Evolutionary conservation across 305 asterid genomes (phyloP), one percentile per base, ranked within the genome.

Genomic region (Solanum chacoense): DNA sequence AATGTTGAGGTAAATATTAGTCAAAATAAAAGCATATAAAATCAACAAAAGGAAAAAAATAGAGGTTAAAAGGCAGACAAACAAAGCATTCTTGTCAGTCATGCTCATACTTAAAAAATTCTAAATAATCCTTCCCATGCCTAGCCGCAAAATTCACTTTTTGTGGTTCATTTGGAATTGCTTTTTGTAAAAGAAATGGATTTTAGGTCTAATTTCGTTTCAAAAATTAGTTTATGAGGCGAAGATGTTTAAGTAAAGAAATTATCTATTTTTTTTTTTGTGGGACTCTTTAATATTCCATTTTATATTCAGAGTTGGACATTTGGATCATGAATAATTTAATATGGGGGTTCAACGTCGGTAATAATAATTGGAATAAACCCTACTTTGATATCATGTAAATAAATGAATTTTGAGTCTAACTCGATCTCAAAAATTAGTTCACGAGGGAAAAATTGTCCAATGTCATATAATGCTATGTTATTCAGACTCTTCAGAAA

Each of bases 261-360:
- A 69, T 69, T 12, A 69, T 26, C 0, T 26, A 26, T n/a, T n/a
- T n/a, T n/a, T n/a, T n/a, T n/a, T 69, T 69, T 71, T 6, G 4
- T 12, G 20, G 0, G 35, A 12, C 5, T 6, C 76, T 12, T 69
- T 3, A 69, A 6, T 6, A 1, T 6, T 0, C 0, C 0, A 28
- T 3, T 0, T 28, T 2, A 71, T 12, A 6, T 12, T 12, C 0
- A 28, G 76, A 16, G 4, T 1, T 13, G 3, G 11, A 71, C 0
- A 71, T 71, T 6, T 71, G 2, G 1, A 71, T 0, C 0, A 2
- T 71, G 35, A 7, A 71, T 4, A 28, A 28, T 71, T 12, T 71
- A 28, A 12, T 71, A 12, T 71, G 2, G 6, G 1, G 1, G 1
- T 55, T 12, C 11, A 12, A 28, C 4, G 0, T 12, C 10, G 4